Percentiles rank a stretch among this genome's conserved stretches.
phyloP scores from a whole-genome alignment of 2,329 filamentous ascomycete species.

The Aspergillus sp. region DNA sequence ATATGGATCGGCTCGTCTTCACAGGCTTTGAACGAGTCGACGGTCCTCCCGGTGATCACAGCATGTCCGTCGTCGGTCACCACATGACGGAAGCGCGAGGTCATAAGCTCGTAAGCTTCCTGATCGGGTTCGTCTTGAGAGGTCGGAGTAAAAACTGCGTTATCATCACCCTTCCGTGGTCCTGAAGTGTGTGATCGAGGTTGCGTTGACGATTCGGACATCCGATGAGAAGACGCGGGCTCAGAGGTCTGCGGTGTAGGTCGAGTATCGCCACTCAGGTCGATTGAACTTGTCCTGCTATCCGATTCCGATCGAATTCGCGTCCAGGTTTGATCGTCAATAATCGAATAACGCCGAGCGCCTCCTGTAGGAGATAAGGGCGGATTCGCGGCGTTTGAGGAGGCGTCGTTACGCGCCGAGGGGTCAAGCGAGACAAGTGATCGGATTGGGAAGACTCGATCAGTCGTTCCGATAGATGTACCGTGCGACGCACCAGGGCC shows the following conservation, averaged over 20 bases:
- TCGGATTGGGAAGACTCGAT: conserved; percentile 77
- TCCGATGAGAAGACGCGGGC: conserved; percentile 2
- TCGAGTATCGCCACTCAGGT: neutral
- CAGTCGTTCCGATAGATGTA: conserved; percentile 23
- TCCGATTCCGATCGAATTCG: conserved; percentile 18
- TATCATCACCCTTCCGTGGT: neutral
- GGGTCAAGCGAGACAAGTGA: conserved; percentile 74
- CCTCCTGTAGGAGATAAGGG: conserved; percentile 19
- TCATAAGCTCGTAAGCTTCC: conserved; percentile 56
- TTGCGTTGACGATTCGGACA: neutral
- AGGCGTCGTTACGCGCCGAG: conserved; percentile 36
- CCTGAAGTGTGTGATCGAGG: neutral
- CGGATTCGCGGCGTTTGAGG: conserved; percentile 11
- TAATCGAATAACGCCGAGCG: conserved; percentile 28
- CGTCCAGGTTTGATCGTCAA: conserved; percentile 28
- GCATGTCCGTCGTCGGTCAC: conserved; percentile 76
- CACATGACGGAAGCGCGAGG: conserved; percentile 75
- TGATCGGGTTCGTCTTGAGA: conserved; percentile 5
- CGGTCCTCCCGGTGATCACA: conserved; percentile 76
- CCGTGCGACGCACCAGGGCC: neutral
- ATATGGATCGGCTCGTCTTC: conserved; percentile 91
- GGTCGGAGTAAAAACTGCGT: neutral
- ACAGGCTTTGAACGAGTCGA: conserved; percentile 70
- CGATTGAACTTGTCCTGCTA: neutral
- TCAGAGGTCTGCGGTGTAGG: neutral